These are phyloP conservation scores for Ambrosia hybrid DNA, from an alignment of 140 eudicot species.

Conservation along the genomic window DNA sequence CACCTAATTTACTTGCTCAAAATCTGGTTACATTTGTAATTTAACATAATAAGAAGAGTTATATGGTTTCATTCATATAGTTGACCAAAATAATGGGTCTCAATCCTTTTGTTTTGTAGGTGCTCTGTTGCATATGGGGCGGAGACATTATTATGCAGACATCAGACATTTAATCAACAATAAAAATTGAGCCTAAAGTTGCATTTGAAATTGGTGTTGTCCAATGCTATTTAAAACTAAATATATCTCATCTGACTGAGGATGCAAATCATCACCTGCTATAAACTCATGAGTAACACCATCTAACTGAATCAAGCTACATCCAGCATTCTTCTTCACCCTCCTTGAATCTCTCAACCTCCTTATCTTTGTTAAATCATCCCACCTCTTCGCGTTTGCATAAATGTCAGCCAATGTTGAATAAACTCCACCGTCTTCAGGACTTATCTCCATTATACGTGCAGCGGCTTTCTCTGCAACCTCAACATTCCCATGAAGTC, in stretches of 20 bases:
- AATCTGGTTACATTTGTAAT: too few relatives aligned
- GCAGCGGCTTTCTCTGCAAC: conserved; percentile 68
- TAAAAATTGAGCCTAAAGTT: background rate
- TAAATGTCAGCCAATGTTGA: conserved; percentile 64
- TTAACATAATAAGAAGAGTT: too few relatives aligned
- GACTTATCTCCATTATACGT: conserved; percentile 52
- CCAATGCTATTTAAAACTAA: conserved; percentile 42
- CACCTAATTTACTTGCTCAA: too few relatives aligned
- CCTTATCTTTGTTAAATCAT: conserved; percentile 59
- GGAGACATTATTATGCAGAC: too few relatives aligned
- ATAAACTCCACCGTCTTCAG: conserved; percentile 76
- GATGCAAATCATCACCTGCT: conserved; percentile 74
- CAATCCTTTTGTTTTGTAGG: too few relatives aligned
- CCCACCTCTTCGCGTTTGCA: conserved; percentile 70
- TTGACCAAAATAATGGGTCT: too few relatives aligned
- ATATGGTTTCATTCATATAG: too few relatives aligned
- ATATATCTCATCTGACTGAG: conserved; percentile 51
- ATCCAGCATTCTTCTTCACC: conserved; percentile 26
- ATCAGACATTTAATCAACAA: too few relatives aligned
- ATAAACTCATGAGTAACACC: conserved; percentile 33
- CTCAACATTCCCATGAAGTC: conserved; percentile 47
- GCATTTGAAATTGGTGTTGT: conserved; percentile 50
- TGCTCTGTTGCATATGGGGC: too few relatives aligned
- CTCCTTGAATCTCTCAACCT: conserved; percentile 39
- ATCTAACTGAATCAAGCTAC: too few relatives aligned